These are phyloP conservation scores for Akebia trifoliata DNA, from an alignment of 164 flowering plant genomes.

Conservation along the genomic window DNA sequence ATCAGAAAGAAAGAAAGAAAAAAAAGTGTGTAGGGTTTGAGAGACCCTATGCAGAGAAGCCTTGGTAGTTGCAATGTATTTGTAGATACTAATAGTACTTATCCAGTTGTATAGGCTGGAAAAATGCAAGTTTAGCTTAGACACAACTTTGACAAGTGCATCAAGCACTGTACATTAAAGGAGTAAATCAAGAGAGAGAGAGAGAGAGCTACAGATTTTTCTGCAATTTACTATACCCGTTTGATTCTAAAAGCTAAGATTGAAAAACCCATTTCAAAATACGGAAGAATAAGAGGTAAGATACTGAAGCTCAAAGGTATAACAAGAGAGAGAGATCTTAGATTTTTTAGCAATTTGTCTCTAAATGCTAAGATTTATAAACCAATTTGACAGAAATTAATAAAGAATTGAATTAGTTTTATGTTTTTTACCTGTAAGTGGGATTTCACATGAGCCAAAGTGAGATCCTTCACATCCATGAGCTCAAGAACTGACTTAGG, in stretches of 20 bases:
- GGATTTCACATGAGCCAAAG: conserved; percentile 94
- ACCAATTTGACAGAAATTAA: too few relatives aligned
- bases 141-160: conserved; percentile 4
- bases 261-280: conserved; percentile 13
- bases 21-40: conserved; percentile 28
- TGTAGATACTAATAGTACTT: neutral
- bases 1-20: conserved; percentile 32
- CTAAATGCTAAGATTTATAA: too few relatives aligned
- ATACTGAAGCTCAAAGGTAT: too few relatives aligned
- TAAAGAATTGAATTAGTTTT: neutral
- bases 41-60: conserved; percentile 30
- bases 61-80: conserved; percentile 50
- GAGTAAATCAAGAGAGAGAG: neutral
- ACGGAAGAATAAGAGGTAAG: neutral
- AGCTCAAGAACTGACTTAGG: conserved; percentile 99
- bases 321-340: too few relatives aligned
- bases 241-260: conserved; percentile 8
- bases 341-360: too few relatives aligned
- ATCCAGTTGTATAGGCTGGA: conserved; percentile 18
- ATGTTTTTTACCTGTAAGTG: conserved; percentile 76
- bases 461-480: conserved; percentile 99
- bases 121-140: conserved; percentile 15
- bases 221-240: neutral
- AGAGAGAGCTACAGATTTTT: neutral
- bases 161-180: neutral